Base-by-base conservation (phyloP, 805 yeast genomes). In the Grigorovia humatica region DNA sequence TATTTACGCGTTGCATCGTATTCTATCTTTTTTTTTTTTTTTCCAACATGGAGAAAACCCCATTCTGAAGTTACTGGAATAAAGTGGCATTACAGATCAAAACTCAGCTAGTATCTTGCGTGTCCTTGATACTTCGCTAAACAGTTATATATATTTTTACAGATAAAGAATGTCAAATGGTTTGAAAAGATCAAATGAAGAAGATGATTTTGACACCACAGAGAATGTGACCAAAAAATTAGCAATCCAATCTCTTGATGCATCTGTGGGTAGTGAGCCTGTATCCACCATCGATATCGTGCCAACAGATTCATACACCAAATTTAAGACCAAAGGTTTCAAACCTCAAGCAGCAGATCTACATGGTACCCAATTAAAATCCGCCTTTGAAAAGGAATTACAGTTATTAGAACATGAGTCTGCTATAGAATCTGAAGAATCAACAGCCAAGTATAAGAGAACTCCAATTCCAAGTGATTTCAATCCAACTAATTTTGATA, bases 391-490 rank as follows among this genome's bases (percentile, higher is more conserved):
- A 51, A 53, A 59, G 50, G 67, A 67, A 51, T 53, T 67, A 30
- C 59, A 59, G 9, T 58, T 52, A 30, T 62, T 66, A 62, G 70
- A 66, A 38, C 69, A 66, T 51, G 66, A 62, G 8, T 51, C 56
- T 3, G 64, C 65, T 1, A 55, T 51, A 11, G 61, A 43, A 55
- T 64, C 48, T 35, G 63, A 52, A 42, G 57, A 32, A 62, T 61
- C 44, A 62, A 38, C 42, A 38, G 75, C 70, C 48, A 57, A 60
- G 6, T 79, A 81, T 78, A 74, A 77, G 54, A 75, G 91, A 56
- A 85, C 93, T 0, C 72, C 76, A 0, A 59, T 80, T 6, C 79
- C 84, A 2, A 43, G 50, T 1, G 71, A 70, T 44, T 80, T 83
- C 55, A 71, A 76, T 50, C 75, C 83, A 1, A 59, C 61, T 0